phyloP scores from a whole-genome alignment of 2,329 filamentous ascomycete genomes.

The Neonectria coccinea region DNA sequence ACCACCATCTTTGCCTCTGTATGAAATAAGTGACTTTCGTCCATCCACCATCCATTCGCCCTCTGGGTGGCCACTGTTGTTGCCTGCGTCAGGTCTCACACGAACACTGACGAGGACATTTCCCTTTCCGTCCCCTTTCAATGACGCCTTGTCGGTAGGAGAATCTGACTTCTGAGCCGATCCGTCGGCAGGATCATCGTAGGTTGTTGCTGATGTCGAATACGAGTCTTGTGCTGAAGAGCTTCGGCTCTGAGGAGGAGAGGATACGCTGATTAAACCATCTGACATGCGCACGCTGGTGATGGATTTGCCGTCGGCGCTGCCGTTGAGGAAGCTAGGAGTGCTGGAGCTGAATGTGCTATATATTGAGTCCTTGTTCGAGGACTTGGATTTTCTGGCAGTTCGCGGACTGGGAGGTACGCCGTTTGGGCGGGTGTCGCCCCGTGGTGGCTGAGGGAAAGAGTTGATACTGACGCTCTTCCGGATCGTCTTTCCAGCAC shows the following conservation, averaged over 20 bases:
- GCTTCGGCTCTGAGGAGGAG: conserved; percentile 87
- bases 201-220: conserved; percentile 88
- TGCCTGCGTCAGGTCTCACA: conserved; percentile 83
- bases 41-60: conserved; percentile 94
- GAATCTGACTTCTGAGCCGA: conserved; percentile 50
- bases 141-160: conserved; percentile 59
- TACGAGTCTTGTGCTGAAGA: conserved; percentile 95
- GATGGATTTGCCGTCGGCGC: conserved; percentile 80
- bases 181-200: conserved; percentile 80
- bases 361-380: conserved; percentile 63
- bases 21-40: conserved; percentile 83
- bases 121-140: conserved; percentile 81
- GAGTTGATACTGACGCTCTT: conserved; percentile 94
- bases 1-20: conserved; percentile 88
- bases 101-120: conserved; percentile 97
- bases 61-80: conserved; percentile 72
- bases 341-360: conserved; percentile 63
- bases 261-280: conserved; percentile 80
- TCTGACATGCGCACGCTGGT: conserved; percentile 76
- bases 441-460: conserved; percentile 89
- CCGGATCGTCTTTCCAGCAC: conserved; percentile 76
- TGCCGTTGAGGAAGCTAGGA: conserved; percentile 83
- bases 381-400: conserved; percentile 66
- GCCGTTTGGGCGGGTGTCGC: conserved; percentile 68
- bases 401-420: conserved; percentile 71